Evolutionary conservation across 208 protist genomes (phyloP).

Genomic region (Strigomonas culicis): DNA sequence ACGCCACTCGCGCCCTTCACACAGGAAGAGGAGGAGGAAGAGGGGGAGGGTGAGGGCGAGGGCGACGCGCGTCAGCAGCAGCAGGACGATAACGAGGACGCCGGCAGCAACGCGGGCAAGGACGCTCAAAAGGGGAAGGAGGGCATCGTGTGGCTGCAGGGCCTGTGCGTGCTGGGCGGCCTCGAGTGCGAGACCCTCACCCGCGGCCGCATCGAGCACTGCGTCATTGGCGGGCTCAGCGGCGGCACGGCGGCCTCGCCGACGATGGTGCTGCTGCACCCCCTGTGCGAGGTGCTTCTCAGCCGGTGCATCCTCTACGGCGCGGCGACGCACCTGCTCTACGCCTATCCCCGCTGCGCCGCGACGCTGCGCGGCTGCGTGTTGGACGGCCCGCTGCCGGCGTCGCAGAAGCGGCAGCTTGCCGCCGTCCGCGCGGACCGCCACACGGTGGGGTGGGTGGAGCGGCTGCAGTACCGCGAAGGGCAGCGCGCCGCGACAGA

Average conservation of each 20-base stretch:
- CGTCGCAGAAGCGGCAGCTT: conserved; percentile 5
- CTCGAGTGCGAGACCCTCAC: conserved; percentile 52
- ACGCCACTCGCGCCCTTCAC: conserved; percentile 7
- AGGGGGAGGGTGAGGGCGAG: conserved; percentile 8
- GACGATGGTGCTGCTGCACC: conserved; percentile 49
- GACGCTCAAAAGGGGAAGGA: conserved; percentile 21
- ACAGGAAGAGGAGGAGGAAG: conserved; percentile 12
- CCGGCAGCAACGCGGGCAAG: conserved; percentile 13
- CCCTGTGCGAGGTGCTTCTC: conserved; percentile 48
- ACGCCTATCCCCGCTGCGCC: conserved; percentile 64
- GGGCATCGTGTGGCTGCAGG: conserved; percentile 37
- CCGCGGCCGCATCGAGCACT: conserved; percentile 51
- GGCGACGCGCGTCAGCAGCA: conserved; percentile 16
- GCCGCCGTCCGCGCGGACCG: conserved; percentile 5
- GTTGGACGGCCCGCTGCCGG: conserved; percentile 42
- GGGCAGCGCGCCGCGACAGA: conserved; percentile 19
- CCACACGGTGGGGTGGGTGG: conserved; percentile 21
- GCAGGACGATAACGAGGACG: conserved; percentile 30
- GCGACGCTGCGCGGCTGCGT: conserved; percentile 39
- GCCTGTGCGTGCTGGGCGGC: conserved; percentile 57
- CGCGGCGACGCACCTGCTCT: conserved; percentile 49
- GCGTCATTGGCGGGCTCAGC: conserved; percentile 51
- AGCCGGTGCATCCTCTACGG: conserved; percentile 68
- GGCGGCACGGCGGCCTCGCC: neutral
- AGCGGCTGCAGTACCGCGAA: conserved; percentile 23